These are phyloP conservation scores for Cyclotella atomus DNA, from an alignment of 108 stramenopile genomes.

Conservation along the genomic window DNA sequence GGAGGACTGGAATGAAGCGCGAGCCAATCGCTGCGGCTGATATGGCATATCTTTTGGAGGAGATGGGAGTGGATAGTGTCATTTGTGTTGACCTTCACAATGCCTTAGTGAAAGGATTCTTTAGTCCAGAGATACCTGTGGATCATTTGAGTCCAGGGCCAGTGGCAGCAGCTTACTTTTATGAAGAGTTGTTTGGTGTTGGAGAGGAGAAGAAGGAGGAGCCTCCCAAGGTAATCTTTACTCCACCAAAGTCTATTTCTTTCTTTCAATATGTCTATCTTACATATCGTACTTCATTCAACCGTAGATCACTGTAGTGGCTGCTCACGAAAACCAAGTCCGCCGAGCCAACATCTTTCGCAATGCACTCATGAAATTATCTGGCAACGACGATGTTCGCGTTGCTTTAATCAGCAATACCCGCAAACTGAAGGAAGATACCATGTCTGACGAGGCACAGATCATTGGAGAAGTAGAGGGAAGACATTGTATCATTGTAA, in stretches of 20 bases:
- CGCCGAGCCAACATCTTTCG: slow-evolving; percentile 79
- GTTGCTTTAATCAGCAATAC: slow-evolving; percentile 80
- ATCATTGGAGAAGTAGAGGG: slow-evolving; percentile 77
- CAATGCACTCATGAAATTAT: slow-evolving; percentile 73
- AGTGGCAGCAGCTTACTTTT: slow-evolving; percentile 90
- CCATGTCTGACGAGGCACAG: slow-evolving; percentile 25
- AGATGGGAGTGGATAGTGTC: slow-evolving; percentile 88
- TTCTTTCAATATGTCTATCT: too few relatives aligned
- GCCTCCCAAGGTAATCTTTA: slow-evolving; percentile 28
- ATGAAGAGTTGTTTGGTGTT: slow-evolving; percentile 72
- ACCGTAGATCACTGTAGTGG: slow-evolving; percentile 73
- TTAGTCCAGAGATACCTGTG: slow-evolving; percentile 71
- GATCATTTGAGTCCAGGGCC: slow-evolving; percentile 88
- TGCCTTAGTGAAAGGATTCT: slow-evolving; percentile 71
- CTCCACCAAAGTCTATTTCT: too few relatives aligned
- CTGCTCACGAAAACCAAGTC: slow-evolving; percentile 88
- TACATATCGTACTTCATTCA: neutral
- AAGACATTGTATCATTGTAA: slow-evolving; percentile 81
- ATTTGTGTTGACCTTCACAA: slow-evolving; percentile 88
- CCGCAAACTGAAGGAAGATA: slow-evolving; percentile 19
- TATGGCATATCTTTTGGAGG: slow-evolving; percentile 79
- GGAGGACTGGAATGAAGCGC: slow-evolving; percentile 53
- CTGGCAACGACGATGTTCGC: slow-evolving; percentile 67
- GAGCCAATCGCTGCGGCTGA: slow-evolving; percentile 89
- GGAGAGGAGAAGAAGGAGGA: slow-evolving; percentile 5